phyloP scores from a whole-genome alignment of 2,329 filamentous ascomycete species.

The Arthrobotrys pseudoclavata region DNA sequence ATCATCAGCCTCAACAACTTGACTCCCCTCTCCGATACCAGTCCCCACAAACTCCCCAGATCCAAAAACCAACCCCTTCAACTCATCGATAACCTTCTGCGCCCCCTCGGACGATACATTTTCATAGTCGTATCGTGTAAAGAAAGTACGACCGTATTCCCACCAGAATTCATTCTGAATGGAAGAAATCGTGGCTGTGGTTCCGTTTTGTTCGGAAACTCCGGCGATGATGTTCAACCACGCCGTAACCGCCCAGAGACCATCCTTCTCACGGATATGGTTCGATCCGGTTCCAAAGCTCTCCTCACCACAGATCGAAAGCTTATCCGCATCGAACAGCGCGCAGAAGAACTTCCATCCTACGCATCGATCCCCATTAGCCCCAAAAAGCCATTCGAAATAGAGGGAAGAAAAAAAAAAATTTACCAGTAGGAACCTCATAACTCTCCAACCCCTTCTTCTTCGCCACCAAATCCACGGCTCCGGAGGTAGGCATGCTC shows the following conservation, averaged over 20 bases:
- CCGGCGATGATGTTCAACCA: constrained; percentile 99
- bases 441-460: constrained; percentile 92
- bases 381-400: background rate
- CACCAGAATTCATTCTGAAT: constrained; percentile 99
- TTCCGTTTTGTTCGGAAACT: constrained; percentile 76
- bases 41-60: constrained; percentile 84
- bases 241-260: constrained; percentile 94
- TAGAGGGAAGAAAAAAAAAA: background rate
- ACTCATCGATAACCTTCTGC: constrained; percentile 86
- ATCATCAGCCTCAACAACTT: constrained; percentile 85
- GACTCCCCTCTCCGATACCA: constrained; percentile 76
- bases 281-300: constrained; percentile 98
- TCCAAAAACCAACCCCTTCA: constrained; percentile 74
- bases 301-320: constrained; percentile 98
- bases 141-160: constrained; percentile 96
- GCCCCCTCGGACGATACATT: constrained; percentile 91
- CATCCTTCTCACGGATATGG: constrained; percentile 99
- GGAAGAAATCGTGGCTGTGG: constrained; percentile 90
- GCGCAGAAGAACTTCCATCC: constrained; percentile 99
- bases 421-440: constrained; percentile 82
- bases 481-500: constrained; percentile 96
- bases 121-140: constrained; percentile 99
- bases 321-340: constrained; percentile 92
- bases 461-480: constrained; percentile 95
- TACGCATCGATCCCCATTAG: background rate